These are phyloP conservation scores for Lipomyces mesembrius DNA, from an alignment of 805 yeast genomes.

Conservation along the genomic window DNA sequence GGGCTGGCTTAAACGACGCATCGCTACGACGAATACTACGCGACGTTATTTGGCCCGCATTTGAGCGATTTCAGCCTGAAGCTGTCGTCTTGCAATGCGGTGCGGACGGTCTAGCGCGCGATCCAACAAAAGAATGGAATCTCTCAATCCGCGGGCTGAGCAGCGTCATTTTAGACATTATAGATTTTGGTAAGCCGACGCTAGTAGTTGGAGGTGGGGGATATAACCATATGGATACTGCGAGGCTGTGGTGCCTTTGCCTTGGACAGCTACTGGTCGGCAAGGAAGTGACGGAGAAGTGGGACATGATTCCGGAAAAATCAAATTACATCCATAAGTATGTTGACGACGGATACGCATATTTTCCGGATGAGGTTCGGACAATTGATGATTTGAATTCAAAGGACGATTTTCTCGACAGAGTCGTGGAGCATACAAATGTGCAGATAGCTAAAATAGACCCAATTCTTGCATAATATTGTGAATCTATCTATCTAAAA, in stretches of 20 bases:
- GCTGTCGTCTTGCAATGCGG: constrained; percentile 71
- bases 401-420: constrained; percentile 21
- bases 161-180: constrained; percentile 44
- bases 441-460: constrained; percentile 7
- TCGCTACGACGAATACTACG: constrained; percentile 49
- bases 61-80: constrained; percentile 53
- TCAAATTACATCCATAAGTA: constrained; percentile 20
- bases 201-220: constrained; percentile 79
- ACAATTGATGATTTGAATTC: constrained; percentile 11
- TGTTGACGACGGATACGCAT: constrained; percentile 24
- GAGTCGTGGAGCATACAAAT: constrained; percentile 11
- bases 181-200: constrained; percentile 46
- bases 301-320: constrained; percentile 31
- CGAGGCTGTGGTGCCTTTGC: constrained; percentile 62
- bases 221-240: constrained; percentile 63
- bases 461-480: neutral
- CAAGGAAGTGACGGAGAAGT: constrained; percentile 7
- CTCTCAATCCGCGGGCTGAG: constrained; percentile 59
- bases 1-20: constrained; percentile 59
- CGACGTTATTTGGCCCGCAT: constrained; percentile 52
- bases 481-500: neutral
- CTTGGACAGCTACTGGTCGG: constrained; percentile 17
- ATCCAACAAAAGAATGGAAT: constrained; percentile 71
- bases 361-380: constrained; percentile 13
- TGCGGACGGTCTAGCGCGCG: constrained; percentile 73